These are phyloP conservation scores for Penicillium sp. DNA, from an alignment of 2,329 filamentous ascomycete species.

Conservation along the genomic window DNA sequence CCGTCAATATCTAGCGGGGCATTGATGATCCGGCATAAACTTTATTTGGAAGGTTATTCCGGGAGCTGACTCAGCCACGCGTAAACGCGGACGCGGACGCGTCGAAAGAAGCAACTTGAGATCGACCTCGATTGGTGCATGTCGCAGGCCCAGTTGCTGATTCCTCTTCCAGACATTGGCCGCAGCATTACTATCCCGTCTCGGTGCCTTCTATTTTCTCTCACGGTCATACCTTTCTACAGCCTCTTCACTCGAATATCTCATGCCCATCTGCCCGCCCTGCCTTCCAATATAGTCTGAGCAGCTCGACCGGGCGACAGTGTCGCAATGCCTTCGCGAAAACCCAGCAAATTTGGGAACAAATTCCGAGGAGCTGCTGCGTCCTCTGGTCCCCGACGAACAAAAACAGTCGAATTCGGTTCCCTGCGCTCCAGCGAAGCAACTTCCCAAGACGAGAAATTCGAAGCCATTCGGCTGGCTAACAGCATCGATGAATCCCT, in stretches of 20 bases:
- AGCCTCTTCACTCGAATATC: not conserved
- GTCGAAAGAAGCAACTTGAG: constrained; percentile 22
- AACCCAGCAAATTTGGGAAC: constrained; percentile 62
- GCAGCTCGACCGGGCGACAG: constrained; percentile 24
- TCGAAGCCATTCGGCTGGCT: constrained; percentile 76
- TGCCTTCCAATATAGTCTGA: constrained; percentile 20
- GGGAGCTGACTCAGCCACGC: constrained; percentile 26
- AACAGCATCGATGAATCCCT: constrained; percentile 90
- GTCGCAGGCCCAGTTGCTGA: constrained; percentile 13
- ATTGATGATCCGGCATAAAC: constrained; percentile 4
- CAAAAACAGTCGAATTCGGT: constrained; percentile 75
- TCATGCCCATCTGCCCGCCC: constrained; percentile 13
- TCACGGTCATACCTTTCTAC: not conserved
- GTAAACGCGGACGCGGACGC: constrained; percentile 38
- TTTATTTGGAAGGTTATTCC: constrained; percentile 22
- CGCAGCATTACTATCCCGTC: constrained; percentile 1
- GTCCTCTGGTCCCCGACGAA: constrained; percentile 50
- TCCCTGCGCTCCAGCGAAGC: constrained; percentile 70
- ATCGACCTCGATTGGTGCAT: constrained; percentile 16
- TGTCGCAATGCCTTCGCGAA: constrained; percentile 46
- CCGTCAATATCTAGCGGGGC: constrained; percentile 11
- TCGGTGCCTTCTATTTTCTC: not conserved
- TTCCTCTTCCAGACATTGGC: constrained; percentile 12
- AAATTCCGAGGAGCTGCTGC: constrained; percentile 46
- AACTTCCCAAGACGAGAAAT: constrained; percentile 87